Evolutionary conservation across 1,284 basidiomycete genomes (phyloP).

Genomic region (Fomitopsis pinicola): DNA sequence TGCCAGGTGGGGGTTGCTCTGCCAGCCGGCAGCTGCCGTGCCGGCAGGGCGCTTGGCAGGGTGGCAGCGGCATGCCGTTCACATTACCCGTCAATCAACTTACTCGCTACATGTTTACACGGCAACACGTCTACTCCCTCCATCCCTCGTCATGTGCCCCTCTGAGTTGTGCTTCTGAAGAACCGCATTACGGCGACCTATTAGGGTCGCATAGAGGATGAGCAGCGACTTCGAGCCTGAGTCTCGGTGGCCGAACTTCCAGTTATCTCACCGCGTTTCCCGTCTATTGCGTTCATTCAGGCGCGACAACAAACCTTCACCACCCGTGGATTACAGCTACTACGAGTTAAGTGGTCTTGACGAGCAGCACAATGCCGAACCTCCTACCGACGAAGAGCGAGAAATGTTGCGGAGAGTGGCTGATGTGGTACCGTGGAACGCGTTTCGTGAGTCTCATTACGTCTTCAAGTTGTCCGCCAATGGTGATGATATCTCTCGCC

Average conservation of each 20-base stretch:
- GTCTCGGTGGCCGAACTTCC: background rate
- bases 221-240: background rate
- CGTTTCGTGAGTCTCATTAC: constrained; percentile 46
- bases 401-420: constrained; percentile 57
- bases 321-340: constrained; percentile 7
- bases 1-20: too few species aligned
- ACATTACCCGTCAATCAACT: too few species aligned
- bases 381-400: constrained; percentile 70
- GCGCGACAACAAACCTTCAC: background rate
- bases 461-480: constrained; percentile 7
- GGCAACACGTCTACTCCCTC: too few species aligned
- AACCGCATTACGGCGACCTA: too few species aligned
- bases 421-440: constrained; percentile 61
- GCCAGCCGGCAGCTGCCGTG: too few species aligned
- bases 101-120: too few species aligned
- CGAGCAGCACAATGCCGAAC: constrained; percentile 44
- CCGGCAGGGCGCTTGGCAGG: too few species aligned
- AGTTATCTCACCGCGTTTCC: background rate
- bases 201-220: background rate
- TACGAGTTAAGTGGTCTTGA: constrained; percentile 40
- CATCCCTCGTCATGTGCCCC: too few species aligned
- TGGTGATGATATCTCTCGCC: background rate
- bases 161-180: too few species aligned
- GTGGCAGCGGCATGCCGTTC: too few species aligned
- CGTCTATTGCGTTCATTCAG: background rate